A percentile compares a stretch with the other conserved stretches of the same genome.
Conservation (phyloP, 179 eudicot species). For the Gypsophila paniculata region DNA sequence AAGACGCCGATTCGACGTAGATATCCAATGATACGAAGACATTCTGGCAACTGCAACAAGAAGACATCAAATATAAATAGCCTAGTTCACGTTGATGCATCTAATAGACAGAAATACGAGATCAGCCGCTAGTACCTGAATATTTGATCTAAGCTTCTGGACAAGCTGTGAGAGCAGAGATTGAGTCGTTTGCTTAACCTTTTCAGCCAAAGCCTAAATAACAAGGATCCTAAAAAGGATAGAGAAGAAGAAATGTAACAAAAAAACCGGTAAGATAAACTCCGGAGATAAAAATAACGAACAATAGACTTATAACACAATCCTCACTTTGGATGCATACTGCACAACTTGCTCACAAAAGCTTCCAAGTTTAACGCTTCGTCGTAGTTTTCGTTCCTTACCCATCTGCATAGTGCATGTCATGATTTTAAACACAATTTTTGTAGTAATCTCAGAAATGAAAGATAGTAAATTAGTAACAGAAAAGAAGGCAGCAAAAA, state of each 20-base stretch:
- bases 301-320: constrained; percentile 12
- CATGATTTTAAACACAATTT: neutral
- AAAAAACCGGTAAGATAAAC: constrained; percentile 17
- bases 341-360: constrained; percentile 78
- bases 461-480: neutral
- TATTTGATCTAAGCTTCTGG: constrained; percentile 88
- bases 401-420: constrained; percentile 70
- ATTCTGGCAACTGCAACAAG: constrained; percentile 84
- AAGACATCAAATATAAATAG: constrained; percentile 1
- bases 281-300: neutral
- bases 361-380: constrained; percentile 97
- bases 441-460: constrained; percentile 11
- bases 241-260: constrained; percentile 11
- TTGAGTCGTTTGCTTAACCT: constrained; percentile 91
- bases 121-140: constrained; percentile 52
- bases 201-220: constrained; percentile 83
- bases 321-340: constrained; percentile 97
- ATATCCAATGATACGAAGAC: constrained; percentile 96
- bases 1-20: constrained; percentile 94
- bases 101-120: constrained; percentile 3
- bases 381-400: constrained; percentile 94
- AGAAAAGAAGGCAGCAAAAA: constrained; percentile 6
- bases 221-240: constrained; percentile 55
- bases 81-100: neutral
- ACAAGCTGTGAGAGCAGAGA: constrained; percentile 95